A percentile compares a stretch with the other conserved stretches of the same genome.
Conservation (phyloP, 164 flowering plant species). For the grape (Vitis vinifera) region DNA sequence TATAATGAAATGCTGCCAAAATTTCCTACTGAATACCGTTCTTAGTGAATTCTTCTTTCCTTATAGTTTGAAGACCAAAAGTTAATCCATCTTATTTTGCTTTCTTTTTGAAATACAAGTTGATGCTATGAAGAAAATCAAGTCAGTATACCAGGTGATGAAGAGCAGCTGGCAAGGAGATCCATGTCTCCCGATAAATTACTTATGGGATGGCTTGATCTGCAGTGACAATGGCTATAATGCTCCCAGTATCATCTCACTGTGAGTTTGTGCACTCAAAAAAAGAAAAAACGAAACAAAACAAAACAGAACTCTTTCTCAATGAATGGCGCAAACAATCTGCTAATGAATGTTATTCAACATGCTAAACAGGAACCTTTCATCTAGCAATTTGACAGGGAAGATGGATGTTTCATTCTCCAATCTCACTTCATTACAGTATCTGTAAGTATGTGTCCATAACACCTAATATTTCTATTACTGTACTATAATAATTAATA, state of each 20-base stretch:
- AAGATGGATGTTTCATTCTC: constrained; percentile 16
- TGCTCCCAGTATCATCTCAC: constrained; percentile 27
- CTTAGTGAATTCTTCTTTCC: too few species aligned
- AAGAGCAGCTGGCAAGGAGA: constrained; percentile 52
- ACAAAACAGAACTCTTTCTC: too few species aligned
- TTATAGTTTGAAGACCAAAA: too few species aligned
- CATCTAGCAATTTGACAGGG: constrained; percentile 32
- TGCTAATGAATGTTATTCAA: too few species aligned
- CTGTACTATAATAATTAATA: not conserved
- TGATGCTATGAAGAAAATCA: constrained; percentile 36
- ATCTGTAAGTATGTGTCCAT: constrained; percentile 22
- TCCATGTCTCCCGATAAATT: constrained; percentile 47
- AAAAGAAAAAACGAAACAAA: too few species aligned
- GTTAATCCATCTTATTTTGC: too few species aligned
- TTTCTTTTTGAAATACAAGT: constrained; percentile 16
- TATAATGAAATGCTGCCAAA: too few species aligned
- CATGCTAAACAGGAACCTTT: constrained; percentile 26
- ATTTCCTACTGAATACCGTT: too few species aligned
- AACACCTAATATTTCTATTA: too few species aligned
- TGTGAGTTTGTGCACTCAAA: constrained; percentile 32
- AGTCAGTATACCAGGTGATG: constrained; percentile 31
- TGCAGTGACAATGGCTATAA: constrained; percentile 28
- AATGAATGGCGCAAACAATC: too few species aligned
- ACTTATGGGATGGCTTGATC: constrained; percentile 44
- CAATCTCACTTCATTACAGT: constrained; percentile 20